Base-by-base conservation (phyloP, 2,329 filamentous ascomycete species). In the Tolypocladium endophyticum region DNA sequence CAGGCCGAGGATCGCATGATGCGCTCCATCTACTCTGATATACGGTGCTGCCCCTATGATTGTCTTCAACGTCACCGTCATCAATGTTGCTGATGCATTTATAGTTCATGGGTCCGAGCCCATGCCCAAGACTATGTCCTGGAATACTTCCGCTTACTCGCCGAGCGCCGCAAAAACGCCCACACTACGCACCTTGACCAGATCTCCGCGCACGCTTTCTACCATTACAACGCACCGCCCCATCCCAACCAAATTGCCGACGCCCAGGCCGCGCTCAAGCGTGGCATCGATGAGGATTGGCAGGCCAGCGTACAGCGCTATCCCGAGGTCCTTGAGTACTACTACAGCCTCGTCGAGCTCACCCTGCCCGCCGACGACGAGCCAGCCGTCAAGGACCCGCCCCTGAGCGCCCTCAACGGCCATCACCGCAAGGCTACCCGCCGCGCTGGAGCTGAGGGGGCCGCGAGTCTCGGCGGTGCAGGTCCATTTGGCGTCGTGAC, bases 311-410 rank as follows among this genome's bases (percentile, higher is more conserved):
- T 92, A 45, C 83, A 90, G 66, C 81, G 86, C 59, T 93, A 92
- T 66, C 89, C 89, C 5, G 87, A 92, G 69, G 86, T 92, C n/a
- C 77, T 93, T 59, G 87, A 91, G 72, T 91, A 92, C 73, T 92
- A 88, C 70, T 92, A 87, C 73, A 79, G 83, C 61, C 76, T 92
- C 43, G 86, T 92, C 41, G 82, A 86, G 59, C 71, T 91, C 61
- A 81, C 78, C 28, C 73, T 90, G 5, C 88, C 89, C 0, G 74
- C 74, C 47, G 86, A 90, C 60, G 77, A 84, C 58, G 84, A 87
- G 47, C 72, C 79, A 2, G 74, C 75, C 20, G 82, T 87, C 41
- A 82, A 81, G 65, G 80, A 86, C 60, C 84, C 84, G 38, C 84
- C 84, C 4, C 71, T 87, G 62, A 82, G 79, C 64, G 79, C 80